phyloP scores from a whole-genome alignment of 495 filamentous ascomycete genomes.

The Antarctomyces pellizariae region DNA sequence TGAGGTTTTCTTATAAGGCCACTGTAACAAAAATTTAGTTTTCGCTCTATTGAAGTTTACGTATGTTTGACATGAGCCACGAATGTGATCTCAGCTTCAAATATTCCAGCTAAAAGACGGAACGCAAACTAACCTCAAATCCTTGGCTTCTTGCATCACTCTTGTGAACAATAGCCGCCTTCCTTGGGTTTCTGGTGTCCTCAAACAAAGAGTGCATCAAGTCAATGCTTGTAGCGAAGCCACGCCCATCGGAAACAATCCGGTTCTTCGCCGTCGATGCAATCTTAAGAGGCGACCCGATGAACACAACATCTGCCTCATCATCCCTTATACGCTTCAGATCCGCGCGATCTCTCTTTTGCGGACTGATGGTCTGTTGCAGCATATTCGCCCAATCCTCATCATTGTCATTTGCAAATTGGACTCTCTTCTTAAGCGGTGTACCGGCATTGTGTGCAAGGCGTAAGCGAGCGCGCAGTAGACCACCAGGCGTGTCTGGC shows the following conservation, averaged over 20 bases:
- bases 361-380: conserved; percentile 74
- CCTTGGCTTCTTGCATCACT: conserved; percentile 27
- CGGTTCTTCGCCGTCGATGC: conserved; percentile 9
- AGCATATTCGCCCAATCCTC: conserved; percentile 79
- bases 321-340: conserved; percentile 24
- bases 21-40: conserved; percentile 39
- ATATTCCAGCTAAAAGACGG: conserved; percentile 11
- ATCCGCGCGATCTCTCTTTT: conserved; percentile 51
- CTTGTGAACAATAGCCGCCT: conserved; percentile 19
- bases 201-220: conserved; percentile 79
- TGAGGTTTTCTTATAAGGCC: conserved; percentile 58
- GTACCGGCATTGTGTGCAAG: conserved; percentile 31
- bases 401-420: conserved; percentile 24
- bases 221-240: conserved; percentile 62
- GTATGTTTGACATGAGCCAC: conserved; percentile 24
- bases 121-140: conserved; percentile 52
- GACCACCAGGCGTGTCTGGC: conserved; percentile 24
- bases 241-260: conserved; percentile 24
- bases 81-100: conserved; percentile 7
- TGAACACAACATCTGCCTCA: conserved; percentile 3
- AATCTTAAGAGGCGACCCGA: background rate
- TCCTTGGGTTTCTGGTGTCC: conserved; percentile 25
- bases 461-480: conserved; percentile 29
- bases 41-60: conserved; percentile 16
- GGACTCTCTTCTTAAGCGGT: conserved; percentile 33